Evolutionary conservation across 331 rosid genomes (phyloP), one percentile per base, ranked within the genome.

Genomic region (Cydonia oblonga): DNA sequence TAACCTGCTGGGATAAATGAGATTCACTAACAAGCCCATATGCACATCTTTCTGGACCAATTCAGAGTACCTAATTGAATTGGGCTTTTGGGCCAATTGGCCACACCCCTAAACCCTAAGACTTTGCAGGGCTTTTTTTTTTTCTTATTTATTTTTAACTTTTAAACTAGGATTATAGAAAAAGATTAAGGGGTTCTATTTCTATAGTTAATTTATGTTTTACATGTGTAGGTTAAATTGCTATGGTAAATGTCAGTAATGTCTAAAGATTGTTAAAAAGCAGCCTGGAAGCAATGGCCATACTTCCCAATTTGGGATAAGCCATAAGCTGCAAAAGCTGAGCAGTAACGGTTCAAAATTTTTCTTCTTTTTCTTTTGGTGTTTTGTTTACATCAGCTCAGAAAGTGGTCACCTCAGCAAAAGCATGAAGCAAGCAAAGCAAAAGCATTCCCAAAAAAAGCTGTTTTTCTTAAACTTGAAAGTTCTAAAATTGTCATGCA

Each of bases 361-460:
- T 4, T 24, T 1, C 56, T 19, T 51, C 20, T 13, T 22, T 68
- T 56, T 25, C 19, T 19, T 72, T 46, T 30, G 30, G 67, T 38
- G 61, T 51, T 46, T 52, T 16, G 5, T 28, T 33, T 7, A 49
- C 19, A 18, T 51, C 22, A 62, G 73, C 63, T 76, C 83, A 71
- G 77, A 78, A 70, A 85, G 70, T 30, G 65, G 89, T 81, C 87
- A 78, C 72, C 82, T 81, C 90, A 51, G 28, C 38, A n/a, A 13
- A 64, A 73, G 61, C 78, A 67, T 2, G 68, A 32, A 19, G 49
- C 24, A 59, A 38, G 75, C 23, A 40, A 59, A 32, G 58, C 40
- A 24, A 46, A 46, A 30, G 68, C 46, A 23, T 38, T n/a, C 59
- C 73, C 62, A 5, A 63, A 67, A 80, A 66, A 81, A 68, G 77